These are phyloP conservation scores for Auricularia sp. DNA, from an alignment of 768 basidiomycete species.

Conservation along the genomic window DNA sequence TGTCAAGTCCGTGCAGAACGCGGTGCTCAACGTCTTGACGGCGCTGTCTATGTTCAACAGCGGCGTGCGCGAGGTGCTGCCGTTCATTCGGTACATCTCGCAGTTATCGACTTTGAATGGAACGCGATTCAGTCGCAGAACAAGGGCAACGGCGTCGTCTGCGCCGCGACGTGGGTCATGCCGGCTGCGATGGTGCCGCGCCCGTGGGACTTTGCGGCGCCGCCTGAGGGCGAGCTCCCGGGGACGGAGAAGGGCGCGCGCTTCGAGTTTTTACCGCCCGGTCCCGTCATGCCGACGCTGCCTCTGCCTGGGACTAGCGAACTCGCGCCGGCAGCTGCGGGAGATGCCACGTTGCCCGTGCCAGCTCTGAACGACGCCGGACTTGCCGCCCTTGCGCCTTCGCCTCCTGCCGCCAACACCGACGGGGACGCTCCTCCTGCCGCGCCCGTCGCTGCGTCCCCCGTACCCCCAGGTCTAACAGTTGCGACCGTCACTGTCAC, in stretches of 20 bases:
- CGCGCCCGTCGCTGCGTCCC: no score
- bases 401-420: no score
- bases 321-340: neutral
- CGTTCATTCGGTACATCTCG: constrained; percentile 74
- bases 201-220: constrained; percentile 65
- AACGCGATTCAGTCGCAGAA: constrained; percentile 51
- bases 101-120: constrained; percentile 76
- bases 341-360: no score
- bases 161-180: constrained; percentile 86
- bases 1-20: constrained; percentile 48
- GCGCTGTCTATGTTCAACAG: constrained; percentile 59
- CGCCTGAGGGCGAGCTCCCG: constrained; percentile 15
- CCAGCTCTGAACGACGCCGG: no score
- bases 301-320: neutral
- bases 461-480: no score
- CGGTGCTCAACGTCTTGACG: constrained; percentile 66
- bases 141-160: constrained; percentile 68
- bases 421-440: no score
- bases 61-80: constrained; percentile 73
- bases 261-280: neutral
- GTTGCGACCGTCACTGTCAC: no score
- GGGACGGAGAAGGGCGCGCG: neutral
- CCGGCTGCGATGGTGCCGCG: constrained; percentile 71
- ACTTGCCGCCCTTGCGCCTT: no score
- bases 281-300: neutral